phyloP scores from a whole-genome alignment of 1,284 basidiomycete species.

The Taiwanofungus camphoratus region DNA sequence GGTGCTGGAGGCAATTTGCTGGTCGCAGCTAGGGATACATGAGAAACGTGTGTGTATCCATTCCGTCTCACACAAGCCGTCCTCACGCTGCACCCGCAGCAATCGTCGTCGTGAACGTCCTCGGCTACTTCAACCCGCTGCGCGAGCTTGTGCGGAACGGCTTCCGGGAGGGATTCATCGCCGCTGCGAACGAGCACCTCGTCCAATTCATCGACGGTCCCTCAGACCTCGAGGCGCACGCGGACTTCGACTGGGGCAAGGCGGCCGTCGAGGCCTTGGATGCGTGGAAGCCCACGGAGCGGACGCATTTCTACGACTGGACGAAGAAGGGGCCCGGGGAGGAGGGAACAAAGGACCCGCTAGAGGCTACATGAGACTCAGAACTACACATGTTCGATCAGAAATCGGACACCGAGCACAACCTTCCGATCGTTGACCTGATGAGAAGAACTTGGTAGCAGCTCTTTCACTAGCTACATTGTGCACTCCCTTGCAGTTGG shows the following conservation, averaged over 20 bases:
- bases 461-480: no score
- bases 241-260: conserved; percentile 70
- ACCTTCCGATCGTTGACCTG: no score
- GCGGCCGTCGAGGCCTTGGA: conserved; percentile 65
- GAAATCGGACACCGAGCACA: no score
- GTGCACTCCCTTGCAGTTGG: no score
- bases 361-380: background rate
- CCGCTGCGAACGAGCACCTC: conserved; percentile 50
- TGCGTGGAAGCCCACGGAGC: conserved; percentile 42
- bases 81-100: conserved; percentile 40
- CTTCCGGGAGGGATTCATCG: conserved; percentile 73
- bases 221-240: conserved; percentile 45
- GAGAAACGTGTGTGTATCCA: conserved; percentile 57
- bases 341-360: conserved; percentile 6
- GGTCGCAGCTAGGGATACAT: conserved; percentile 89
- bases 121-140: conserved; percentile 77
- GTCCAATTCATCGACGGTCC: conserved; percentile 74
- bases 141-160: conserved; percentile 64
- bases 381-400: no score
- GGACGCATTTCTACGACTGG: conserved; percentile 25
- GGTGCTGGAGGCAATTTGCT: conserved; percentile 87
- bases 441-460: no score
- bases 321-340: conserved; percentile 17
- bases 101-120: conserved; percentile 79
- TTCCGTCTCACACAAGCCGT: background rate